A percentile compares a stretch with the other conserved stretches of the same genome.
Evolutionary conservation across 139 green algal genomes (phyloP).

Genomic region (Zygnema circumcarinatum): DNA sequence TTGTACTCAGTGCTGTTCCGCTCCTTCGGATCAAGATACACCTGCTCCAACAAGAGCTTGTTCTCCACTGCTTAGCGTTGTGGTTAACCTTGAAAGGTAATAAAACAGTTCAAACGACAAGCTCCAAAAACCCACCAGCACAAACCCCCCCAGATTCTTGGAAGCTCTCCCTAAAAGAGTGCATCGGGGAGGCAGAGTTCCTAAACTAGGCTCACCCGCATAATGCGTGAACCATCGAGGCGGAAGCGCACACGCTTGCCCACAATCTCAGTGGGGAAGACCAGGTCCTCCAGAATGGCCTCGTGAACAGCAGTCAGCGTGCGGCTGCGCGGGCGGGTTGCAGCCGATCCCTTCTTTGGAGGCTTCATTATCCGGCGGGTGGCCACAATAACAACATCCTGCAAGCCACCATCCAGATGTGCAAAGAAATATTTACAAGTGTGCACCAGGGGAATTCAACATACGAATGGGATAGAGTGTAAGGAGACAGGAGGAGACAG

Average conservation of each 20-base stretch:
- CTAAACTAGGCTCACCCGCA: slow-evolving; percentile 63
- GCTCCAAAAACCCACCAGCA: slow-evolving; percentile 3
- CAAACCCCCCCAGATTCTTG: no score
- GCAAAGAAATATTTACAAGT: background rate
- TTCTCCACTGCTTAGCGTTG: no score
- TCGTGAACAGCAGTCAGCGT: slow-evolving; percentile 96
- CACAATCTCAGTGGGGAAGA: slow-evolving; percentile 99
- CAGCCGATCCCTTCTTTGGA: slow-evolving; percentile 72
- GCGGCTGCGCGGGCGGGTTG: slow-evolving; percentile 81
- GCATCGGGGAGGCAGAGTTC: no score
- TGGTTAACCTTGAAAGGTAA: no score
- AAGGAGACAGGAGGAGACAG: background rate
- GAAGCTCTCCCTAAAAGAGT: no score
- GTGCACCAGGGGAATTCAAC: background rate
- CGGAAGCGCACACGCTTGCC: slow-evolving; percentile 95
- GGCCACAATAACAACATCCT: slow-evolving; percentile 95
- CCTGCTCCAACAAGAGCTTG: slow-evolving; percentile 47
- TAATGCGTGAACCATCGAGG: slow-evolving; percentile 86
- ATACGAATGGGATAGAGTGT: background rate
- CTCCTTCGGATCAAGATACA: slow-evolving; percentile 88
- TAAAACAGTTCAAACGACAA: no score
- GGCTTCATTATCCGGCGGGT: slow-evolving; percentile 92
- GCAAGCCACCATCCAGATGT: slow-evolving; percentile 22
- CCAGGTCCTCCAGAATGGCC: slow-evolving; percentile 92
- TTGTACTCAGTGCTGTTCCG: slow-evolving; percentile 98